Base-by-base conservation (phyloP, 2,329 filamentous ascomycete species). In the Lasiodiplodia sp. region DNA sequence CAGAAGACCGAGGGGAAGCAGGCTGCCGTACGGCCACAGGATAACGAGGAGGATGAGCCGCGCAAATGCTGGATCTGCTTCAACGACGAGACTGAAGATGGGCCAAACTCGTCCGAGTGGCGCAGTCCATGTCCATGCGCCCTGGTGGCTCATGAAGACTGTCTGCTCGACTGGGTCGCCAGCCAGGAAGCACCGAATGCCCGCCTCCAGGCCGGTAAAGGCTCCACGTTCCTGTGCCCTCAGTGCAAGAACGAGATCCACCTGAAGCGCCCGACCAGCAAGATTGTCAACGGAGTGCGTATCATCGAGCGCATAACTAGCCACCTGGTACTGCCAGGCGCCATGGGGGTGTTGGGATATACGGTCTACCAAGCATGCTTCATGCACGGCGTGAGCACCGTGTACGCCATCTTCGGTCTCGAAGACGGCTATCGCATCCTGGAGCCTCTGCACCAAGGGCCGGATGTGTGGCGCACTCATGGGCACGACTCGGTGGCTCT, bases 111-210 rank as follows among this genome's bases (percentile, higher is more conserved):
- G 31, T 84, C 85, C 2, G 84, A 86, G 72, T 99, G 96, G 95
- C 90, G 93, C 55, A 92, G 91, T 67, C 94, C 96, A 1, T 99
- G 96, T 78, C 91, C 91, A 0, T 99, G 96, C 80, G 94, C 92
- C 14, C 85, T 99, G 49, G 92, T 92, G 68, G 96, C 94, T 1
- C 96, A 99, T 78, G 94, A 98, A 78, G 87, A 89, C 70, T 97
- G 94, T 78, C 86, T 98, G 72, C 85, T 98, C 49, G 91, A 93
- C 75, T 99, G 94, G 94, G 91, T 98, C 21, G 91, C 92, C n/a
- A 93, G 97, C 76, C 88, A 93, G 76, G 94, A 97, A 80, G 84
- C 87, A 25, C 87, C 87, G 1, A 85, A 82, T 47, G 81, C 86
- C 21, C 76, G 83, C 70, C 81, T 83, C 72, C 79, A 82, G 72